A percentile compares a stretch with the other conserved stretches of the same genome.
These are phyloP conservation scores for Salix viminalis DNA, from an alignment of 345 rosid species.

Conservation along the genomic window DNA sequence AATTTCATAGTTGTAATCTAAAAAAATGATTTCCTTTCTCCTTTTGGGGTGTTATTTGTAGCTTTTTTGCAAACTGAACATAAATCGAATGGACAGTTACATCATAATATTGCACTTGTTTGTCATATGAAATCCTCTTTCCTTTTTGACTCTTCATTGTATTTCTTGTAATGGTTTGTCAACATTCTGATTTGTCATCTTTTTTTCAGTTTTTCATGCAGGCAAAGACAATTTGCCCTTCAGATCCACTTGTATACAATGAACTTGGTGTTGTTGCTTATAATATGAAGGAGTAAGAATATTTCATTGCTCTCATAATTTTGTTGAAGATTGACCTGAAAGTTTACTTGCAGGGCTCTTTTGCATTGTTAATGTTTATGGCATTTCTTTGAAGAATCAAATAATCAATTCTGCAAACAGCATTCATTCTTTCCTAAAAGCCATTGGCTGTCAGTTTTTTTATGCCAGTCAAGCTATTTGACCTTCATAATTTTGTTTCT, in stretches of 20 bases:
- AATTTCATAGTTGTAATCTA: background rate
- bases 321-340: background rate
- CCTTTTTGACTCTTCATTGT: background rate
- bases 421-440: background rate
- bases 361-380: background rate
- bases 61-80: background rate
- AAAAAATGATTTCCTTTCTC: background rate
- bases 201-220: conserved; percentile 76
- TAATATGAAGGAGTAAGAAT: conserved; percentile 86
- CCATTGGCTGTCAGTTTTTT: background rate
- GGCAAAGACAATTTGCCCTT: conserved; percentile 84
- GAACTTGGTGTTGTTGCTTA: conserved; percentile 98
- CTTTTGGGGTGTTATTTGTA: background rate
- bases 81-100: background rate
- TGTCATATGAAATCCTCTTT: background rate
- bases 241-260: conserved; percentile 91
- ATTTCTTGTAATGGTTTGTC: background rate
- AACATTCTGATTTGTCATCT: conserved; percentile 11
- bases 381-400: background rate
- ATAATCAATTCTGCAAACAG: background rate
- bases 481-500: conserved; percentile 5
- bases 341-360: background rate
- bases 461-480: conserved; percentile 1
- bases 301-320: background rate
- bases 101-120: background rate